phyloP scores from a whole-genome alignment of 1,284 basidiomycete species.

The Tylopilus orsonianus region DNA sequence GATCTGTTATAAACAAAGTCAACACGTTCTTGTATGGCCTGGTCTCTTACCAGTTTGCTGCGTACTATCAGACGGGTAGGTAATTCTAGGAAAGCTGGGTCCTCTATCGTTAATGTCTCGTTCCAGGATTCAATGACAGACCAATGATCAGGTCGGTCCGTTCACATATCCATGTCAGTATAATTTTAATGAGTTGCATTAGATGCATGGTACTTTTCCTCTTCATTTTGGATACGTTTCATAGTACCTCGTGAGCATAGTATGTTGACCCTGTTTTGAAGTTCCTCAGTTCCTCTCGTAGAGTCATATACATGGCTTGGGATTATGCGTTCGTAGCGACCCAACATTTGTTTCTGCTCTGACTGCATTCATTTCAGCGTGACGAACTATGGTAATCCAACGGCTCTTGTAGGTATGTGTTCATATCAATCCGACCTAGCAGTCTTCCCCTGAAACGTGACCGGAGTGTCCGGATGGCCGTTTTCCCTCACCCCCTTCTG shows the following conservation, averaged over 20 bases:
- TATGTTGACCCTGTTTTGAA: not conserved
- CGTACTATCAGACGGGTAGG: conserved; percentile 37
- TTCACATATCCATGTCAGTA: not conserved
- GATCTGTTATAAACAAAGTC: conserved; percentile 32
- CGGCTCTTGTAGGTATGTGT: not conserved
- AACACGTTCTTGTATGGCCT: conserved; percentile 54
- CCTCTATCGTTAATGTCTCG: not conserved
- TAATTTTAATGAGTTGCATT: not conserved
- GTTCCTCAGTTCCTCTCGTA: not conserved
- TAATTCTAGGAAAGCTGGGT: not conserved
- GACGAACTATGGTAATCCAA: not conserved
- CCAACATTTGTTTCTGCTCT: not conserved
- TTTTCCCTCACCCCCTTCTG: not conserved
- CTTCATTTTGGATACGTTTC: conserved; percentile 45
- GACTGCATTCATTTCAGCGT: not conserved
- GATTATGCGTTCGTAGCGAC: conserved; percentile 9
- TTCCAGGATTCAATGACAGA: conserved; percentile 45
- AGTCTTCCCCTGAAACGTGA: not conserved
- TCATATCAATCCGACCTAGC: not conserved
- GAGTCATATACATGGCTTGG: conserved; percentile 22
- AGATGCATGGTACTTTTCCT: conserved; percentile 41
- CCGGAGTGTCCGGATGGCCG: not conserved
- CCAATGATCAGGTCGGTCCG: conserved; percentile 15
- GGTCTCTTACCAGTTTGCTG: conserved; percentile 48
- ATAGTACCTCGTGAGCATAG: conserved; percentile 34